These are phyloP conservation scores for Dioscorea zingiberensis DNA, from an alignment of 106 monocot genomes.

Conservation along the genomic window DNA sequence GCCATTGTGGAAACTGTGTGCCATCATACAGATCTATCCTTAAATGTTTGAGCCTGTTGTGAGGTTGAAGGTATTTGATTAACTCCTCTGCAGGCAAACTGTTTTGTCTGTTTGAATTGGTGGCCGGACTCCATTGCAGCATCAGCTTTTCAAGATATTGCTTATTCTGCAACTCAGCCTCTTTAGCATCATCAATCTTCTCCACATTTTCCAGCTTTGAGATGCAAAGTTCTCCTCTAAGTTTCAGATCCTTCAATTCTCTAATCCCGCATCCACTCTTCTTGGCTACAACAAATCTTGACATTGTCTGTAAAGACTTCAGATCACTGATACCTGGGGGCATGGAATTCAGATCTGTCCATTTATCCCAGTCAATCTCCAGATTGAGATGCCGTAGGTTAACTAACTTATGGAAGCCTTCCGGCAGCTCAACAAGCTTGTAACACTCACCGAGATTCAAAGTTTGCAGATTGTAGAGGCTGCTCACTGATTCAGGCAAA, in stretches of 20 bases:
- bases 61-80: conserved; percentile 23
- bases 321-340: conserved; percentile 34
- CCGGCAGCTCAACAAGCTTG: conserved; percentile 30
- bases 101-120: neutral
- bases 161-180: conserved; percentile 28
- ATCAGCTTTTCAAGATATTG: conserved; percentile 10
- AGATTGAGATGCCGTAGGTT: conserved; percentile 52
- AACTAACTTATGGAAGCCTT: conserved; percentile 23
- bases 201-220: conserved; percentile 44
- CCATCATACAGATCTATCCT: conserved; percentile 22
- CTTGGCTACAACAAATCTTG: conserved; percentile 28
- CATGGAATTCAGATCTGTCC: conserved; percentile 21
- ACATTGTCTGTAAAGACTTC: conserved; percentile 38
- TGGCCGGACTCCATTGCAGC: conserved; percentile 17
- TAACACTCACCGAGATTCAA: conserved; percentile 51
- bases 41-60: conserved; percentile 14
- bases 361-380: conserved; percentile 21
- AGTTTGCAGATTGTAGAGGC: conserved; percentile 38
- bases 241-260: conserved; percentile 28
- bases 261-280: conserved; percentile 14
- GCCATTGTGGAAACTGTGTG: conserved; percentile 18
- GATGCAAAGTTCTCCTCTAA: conserved; percentile 46
- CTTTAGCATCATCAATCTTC: conserved; percentile 17
- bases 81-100: conserved; percentile 7
- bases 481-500: conserved; percentile 40